Conservation (phyloP, 2,329 filamentous ascomycete genomes). For the Ilyonectria destructans region DNA sequence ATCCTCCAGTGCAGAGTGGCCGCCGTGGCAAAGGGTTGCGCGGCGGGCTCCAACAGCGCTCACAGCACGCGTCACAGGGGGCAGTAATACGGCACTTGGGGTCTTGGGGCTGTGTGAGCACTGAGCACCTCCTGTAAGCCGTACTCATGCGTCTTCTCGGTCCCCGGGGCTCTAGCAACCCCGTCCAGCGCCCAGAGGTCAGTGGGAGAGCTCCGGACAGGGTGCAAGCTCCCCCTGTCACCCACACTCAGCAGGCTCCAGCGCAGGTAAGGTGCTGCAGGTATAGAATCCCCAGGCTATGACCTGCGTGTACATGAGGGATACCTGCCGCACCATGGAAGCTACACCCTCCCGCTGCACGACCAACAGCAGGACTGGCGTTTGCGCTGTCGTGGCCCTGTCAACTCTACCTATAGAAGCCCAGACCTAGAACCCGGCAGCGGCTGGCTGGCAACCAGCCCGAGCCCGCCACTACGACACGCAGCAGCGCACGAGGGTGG, state of each 20-base stretch:
- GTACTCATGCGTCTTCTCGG: slow-evolving; percentile 24
- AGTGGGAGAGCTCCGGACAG: slow-evolving; percentile 23
- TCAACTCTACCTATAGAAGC: background rate
- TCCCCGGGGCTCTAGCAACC: slow-evolving; percentile 18
- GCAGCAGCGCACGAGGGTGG: slow-evolving; percentile 27
- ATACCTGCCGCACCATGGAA: slow-evolving; percentile 17
- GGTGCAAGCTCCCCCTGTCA: slow-evolving; percentile 32
- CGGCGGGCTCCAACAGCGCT: slow-evolving; percentile 10
- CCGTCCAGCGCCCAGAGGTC: slow-evolving; percentile 22
- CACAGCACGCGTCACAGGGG: background rate
- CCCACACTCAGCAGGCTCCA: slow-evolving; percentile 28
- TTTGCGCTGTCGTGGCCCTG: background rate
- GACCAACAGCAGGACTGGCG: background rate
- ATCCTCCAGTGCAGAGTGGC: slow-evolving; percentile 10
- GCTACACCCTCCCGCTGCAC: slow-evolving; percentile 7
- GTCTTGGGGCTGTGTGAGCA: slow-evolving; percentile 10
- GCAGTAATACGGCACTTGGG: slow-evolving; percentile 7
- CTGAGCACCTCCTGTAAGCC: slow-evolving; percentile 17
- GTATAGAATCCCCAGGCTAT: slow-evolving; percentile 27
- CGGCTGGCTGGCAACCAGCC: slow-evolving; percentile 25
- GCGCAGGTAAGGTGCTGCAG: slow-evolving; percentile 18
- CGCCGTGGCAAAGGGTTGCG: slow-evolving; percentile 22
- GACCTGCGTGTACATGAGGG: slow-evolving; percentile 14
- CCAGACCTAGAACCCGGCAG: slow-evolving; percentile 6
- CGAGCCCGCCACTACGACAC: slow-evolving; percentile 44